Evolutionary conservation across 768 basidiomycete genomes (phyloP).

Genomic region (Infundibulicybe gibba): DNA sequence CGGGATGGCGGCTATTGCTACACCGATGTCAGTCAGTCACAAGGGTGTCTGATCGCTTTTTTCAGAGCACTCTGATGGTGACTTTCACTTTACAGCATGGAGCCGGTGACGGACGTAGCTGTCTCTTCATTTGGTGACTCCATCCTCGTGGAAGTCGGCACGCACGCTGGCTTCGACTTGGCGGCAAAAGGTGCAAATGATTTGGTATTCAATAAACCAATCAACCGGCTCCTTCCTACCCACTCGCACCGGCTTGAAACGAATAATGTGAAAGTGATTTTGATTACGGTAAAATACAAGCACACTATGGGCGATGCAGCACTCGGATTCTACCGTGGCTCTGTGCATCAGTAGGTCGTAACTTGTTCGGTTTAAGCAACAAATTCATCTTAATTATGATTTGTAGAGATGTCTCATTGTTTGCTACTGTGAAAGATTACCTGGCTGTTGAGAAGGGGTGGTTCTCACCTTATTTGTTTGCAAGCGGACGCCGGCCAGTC

Average conservation of each 20-base stretch:
- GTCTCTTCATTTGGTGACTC: slow-evolving; percentile 49
- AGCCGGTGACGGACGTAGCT: slow-evolving; percentile 50
- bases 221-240: slow-evolving; percentile 46
- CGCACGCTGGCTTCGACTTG: slow-evolving; percentile 52
- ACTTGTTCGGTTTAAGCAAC: background rate
- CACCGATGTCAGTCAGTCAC: slow-evolving; percentile 29
- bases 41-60: background rate
- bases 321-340: slow-evolving; percentile 59
- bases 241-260: slow-evolving; percentile 53
- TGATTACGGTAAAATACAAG: slow-evolving; percentile 60
- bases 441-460: slow-evolving; percentile 62
- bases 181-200: slow-evolving; percentile 49
- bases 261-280: slow-evolving; percentile 50
- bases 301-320: slow-evolving; percentile 55
- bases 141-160: slow-evolving; percentile 54
- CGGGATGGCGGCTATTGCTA: slow-evolving; percentile 38
- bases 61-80: slow-evolving; percentile 2
- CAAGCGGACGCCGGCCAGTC: slow-evolving; percentile 54
- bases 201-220: slow-evolving; percentile 42
- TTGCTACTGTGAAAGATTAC: slow-evolving; percentile 59
- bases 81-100: slow-evolving; percentile 32
- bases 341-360: slow-evolving; percentile 45
- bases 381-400: slow-evolving; percentile 2
- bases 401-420: slow-evolving; percentile 50
- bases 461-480: slow-evolving; percentile 67